Base-by-base conservation (phyloP, 2,329 filamentous ascomycete genomes). In the Colletotrichum phormii region DNA sequence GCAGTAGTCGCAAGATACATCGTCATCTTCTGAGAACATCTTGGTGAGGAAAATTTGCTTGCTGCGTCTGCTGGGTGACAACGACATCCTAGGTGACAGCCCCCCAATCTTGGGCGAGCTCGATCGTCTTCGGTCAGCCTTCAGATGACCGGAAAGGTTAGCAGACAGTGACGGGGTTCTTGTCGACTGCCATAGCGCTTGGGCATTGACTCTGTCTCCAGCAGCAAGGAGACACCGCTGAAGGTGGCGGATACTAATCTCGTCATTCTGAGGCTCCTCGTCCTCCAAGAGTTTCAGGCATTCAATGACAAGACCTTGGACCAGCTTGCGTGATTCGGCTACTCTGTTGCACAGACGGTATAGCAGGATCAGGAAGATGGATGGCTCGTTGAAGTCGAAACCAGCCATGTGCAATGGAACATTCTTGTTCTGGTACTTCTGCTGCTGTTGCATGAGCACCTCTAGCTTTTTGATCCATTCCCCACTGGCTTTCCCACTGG, bases 211-310 rank as follows among this genome's bases (percentile, higher is more conserved):
- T 4, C 79, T 75, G 61, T 85, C 83, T 24, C 80, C 78, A 7
- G 81, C 80, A 0, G 84, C 84, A 53, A 84, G 79, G 63, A 85
- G 79, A 2, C 82, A 80, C 1, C 80, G 80, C 0, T 84, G 78
- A 13, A 85, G 79, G 63, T 85, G 85, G 67, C 84, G 82, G 1
- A 85, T 77, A 5, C 83, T 83, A 42, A 81, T 85, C 37, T 81
- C 80, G 71, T 85, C 84, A 58, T 85, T 85, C 18, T 81, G 78
- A 2, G 81, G 82, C 69, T 85, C 84, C 9, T 82, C 80, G 37
- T 85, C 84, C 0, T 82, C 81, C 1, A 85, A 73, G 5, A 84
- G 81, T 1, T 79, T 79, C 13, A 85, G 77, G 53, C 81, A 83
- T 29, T 84, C 83, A 15, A 79, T 75, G 15, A 85, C 79, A 26